These are phyloP conservation scores for Kuraishia borneana DNA, from an alignment of 805 yeast genomes.

Conservation along the genomic window DNA sequence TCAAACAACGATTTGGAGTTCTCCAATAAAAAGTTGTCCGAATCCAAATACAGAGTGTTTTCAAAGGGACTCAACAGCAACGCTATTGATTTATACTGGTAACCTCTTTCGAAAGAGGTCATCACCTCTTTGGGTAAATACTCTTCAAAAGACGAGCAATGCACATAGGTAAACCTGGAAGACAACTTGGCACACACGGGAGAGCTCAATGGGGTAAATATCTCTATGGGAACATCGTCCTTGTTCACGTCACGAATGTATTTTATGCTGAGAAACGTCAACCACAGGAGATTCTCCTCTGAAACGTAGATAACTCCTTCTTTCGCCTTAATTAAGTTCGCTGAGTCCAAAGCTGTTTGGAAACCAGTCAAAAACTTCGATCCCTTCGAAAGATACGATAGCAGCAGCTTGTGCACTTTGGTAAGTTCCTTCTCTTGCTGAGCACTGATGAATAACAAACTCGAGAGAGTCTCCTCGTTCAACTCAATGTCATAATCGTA, in stretches of 20 bases:
- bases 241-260: slow-evolving; percentile 14
- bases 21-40: slow-evolving; percentile 31
- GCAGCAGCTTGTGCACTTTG: slow-evolving; percentile 10
- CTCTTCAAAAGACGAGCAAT: slow-evolving; percentile 32
- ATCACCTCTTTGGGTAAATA: slow-evolving; percentile 13
- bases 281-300: slow-evolving; percentile 16
- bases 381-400: slow-evolving; percentile 7
- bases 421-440: slow-evolving; percentile 14
- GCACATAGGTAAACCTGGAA: slow-evolving; percentile 23
- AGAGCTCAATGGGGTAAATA: slow-evolving; percentile 29
- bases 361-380: slow-evolving; percentile 7
- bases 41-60: slow-evolving; percentile 33
- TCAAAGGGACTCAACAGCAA: slow-evolving; percentile 33
- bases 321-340: slow-evolving; percentile 6
- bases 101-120: slow-evolving; percentile 18
- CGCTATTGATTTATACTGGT: slow-evolving; percentile 40
- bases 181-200: slow-evolving; percentile 32
- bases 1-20: slow-evolving; percentile 30
- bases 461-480: slow-evolving; percentile 8
- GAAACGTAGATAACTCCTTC: slow-evolving; percentile 19
- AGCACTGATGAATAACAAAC: slow-evolving; percentile 10
- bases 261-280: slow-evolving; percentile 18
- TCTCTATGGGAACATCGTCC: slow-evolving; percentile 30
- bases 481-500: slow-evolving; percentile 12
- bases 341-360: slow-evolving; percentile 2